These are phyloP conservation scores for Multifurca ochricompacta DNA, from an alignment of 768 basidiomycete species.

Conservation along the genomic window DNA sequence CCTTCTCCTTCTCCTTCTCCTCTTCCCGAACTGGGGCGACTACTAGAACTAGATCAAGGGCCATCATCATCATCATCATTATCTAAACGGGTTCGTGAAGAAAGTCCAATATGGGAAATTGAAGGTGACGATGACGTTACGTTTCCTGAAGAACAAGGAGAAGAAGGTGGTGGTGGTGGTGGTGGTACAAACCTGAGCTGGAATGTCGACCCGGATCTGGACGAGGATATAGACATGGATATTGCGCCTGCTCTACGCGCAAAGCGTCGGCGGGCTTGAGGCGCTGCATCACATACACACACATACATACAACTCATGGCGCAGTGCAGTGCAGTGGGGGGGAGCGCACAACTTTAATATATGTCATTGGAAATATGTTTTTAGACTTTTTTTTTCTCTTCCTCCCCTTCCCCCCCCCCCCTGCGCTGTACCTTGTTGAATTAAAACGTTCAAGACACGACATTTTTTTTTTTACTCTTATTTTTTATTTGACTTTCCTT, in stretches of 20 bases:
- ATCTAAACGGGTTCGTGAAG: slow-evolving; percentile 9
- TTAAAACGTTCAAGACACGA: too few relatives aligned
- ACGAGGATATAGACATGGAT: slow-evolving; percentile 9
- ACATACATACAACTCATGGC: too few relatives aligned
- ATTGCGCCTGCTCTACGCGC: slow-evolving; percentile 12
- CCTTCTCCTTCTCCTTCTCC: neutral
- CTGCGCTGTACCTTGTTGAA: too few relatives aligned
- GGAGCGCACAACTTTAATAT: too few relatives aligned
- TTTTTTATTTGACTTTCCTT: too few relatives aligned
- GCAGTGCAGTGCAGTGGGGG: too few relatives aligned
- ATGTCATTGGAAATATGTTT: too few relatives aligned
- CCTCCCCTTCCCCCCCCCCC: too few relatives aligned
- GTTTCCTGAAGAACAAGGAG: neutral
- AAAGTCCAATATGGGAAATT: slow-evolving; percentile 18
- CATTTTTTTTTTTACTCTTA: too few relatives aligned
- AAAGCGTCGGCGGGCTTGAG: slow-evolving; percentile 10
- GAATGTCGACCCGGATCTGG: neutral
- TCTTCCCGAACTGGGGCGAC: too few relatives aligned
- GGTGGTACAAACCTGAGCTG: too few relatives aligned
- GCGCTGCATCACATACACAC: neutral
- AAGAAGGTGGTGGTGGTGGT: neutral
- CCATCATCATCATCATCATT: neutral
- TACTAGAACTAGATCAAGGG: neutral
- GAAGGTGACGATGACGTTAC: neutral
- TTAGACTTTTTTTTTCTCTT: too few relatives aligned